Conservation (phyloP, 768 basidiomycete genomes). For the Leccinellum luteum region DNA sequence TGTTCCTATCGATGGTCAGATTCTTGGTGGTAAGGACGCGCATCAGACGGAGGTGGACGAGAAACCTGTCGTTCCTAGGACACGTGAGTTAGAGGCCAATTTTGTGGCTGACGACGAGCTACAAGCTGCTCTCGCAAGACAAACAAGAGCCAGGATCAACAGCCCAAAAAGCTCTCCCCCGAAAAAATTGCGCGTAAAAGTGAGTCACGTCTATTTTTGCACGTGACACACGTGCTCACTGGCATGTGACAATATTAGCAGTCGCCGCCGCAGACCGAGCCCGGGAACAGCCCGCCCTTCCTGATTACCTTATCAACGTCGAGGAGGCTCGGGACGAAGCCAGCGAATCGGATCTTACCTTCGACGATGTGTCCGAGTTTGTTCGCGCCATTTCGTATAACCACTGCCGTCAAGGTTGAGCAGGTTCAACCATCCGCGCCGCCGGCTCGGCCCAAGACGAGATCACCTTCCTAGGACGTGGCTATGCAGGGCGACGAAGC, state of each 20-base stretch:
- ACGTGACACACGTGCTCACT: background rate
- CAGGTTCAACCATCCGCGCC: slow-evolving; percentile 34
- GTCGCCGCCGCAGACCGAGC: slow-evolving; percentile 68
- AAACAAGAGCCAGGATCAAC: slow-evolving; percentile 76
- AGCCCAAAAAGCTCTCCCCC: slow-evolving; percentile 70
- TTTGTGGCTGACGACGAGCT: slow-evolving; percentile 99
- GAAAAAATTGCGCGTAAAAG: slow-evolving; percentile 81
- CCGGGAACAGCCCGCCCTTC: slow-evolving; percentile 45
- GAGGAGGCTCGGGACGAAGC: slow-evolving; percentile 46
- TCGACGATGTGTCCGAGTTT: slow-evolving; percentile 97
- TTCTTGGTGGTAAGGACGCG: slow-evolving; percentile 10
- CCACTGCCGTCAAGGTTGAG: slow-evolving; percentile 51
- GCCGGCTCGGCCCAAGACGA: slow-evolving; percentile 29
- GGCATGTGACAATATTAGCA: slow-evolving; percentile 28
- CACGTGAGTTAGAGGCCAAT: slow-evolving; percentile 77
- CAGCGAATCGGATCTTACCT: slow-evolving; percentile 57
- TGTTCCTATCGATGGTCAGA: slow-evolving; percentile 41
- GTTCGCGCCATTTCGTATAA: slow-evolving; percentile 79
- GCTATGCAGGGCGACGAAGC: slow-evolving; percentile 62
- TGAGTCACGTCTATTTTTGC: slow-evolving; percentile 35
- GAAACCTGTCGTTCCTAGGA: slow-evolving; percentile 63
- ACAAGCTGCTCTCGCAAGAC: slow-evolving; percentile 86
- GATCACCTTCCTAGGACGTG: slow-evolving; percentile 49
- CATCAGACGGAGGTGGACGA: slow-evolving; percentile 77
- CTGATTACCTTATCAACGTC: slow-evolving; percentile 38